A percentile compares a stretch with the other conserved stretches of the same genome.
These are phyloP conservation scores for Poterioochromonas sp. DNA, from an alignment of 352 stramenopile genomes.

Conservation along the genomic window DNA sequence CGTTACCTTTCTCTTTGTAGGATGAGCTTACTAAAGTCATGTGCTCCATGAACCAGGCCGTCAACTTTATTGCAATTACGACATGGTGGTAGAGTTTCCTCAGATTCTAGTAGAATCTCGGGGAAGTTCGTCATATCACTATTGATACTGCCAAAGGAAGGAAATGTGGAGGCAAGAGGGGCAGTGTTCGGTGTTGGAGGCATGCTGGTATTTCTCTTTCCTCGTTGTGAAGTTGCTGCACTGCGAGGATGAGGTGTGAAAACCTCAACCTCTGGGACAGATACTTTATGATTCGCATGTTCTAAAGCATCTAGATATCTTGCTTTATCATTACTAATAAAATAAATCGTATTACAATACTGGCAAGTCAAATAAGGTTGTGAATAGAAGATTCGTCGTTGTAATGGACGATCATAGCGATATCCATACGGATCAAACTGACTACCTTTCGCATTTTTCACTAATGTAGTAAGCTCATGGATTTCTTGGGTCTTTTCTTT, in stretches of 20 bases:
- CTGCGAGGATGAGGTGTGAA: neutral
- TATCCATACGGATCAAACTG: constrained; percentile 43
- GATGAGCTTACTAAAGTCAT: constrained; percentile 44
- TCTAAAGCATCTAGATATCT: constrained; percentile 26
- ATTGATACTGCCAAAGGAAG: neutral
- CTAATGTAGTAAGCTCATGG: too few relatives aligned
- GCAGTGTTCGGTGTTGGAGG: neutral
- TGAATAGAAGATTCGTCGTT: constrained; percentile 44
- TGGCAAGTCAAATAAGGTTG: constrained; percentile 47
- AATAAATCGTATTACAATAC: constrained; percentile 46
- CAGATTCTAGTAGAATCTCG: neutral
- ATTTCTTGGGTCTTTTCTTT: too few relatives aligned
- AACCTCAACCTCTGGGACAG: neutral
- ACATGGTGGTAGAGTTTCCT: constrained; percentile 43
- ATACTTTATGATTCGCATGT: neutral
- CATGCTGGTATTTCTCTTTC: neutral
- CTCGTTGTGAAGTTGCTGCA: neutral
- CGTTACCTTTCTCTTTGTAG: constrained; percentile 32
- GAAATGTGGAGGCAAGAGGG: neutral
- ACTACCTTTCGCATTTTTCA: too few relatives aligned
- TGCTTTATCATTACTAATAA: constrained; percentile 41
- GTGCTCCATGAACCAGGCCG: constrained; percentile 43
- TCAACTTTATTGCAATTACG: constrained; percentile 39
- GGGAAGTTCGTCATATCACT: constrained; percentile 24
- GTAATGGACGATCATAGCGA: constrained; percentile 34